A percentile compares a stretch with the other conserved stretches of the same genome.
Evolutionary conservation across 1,284 basidiomycete genomes (phyloP).

Genomic region (Sporisorium iseilematis-ciliati): DNA sequence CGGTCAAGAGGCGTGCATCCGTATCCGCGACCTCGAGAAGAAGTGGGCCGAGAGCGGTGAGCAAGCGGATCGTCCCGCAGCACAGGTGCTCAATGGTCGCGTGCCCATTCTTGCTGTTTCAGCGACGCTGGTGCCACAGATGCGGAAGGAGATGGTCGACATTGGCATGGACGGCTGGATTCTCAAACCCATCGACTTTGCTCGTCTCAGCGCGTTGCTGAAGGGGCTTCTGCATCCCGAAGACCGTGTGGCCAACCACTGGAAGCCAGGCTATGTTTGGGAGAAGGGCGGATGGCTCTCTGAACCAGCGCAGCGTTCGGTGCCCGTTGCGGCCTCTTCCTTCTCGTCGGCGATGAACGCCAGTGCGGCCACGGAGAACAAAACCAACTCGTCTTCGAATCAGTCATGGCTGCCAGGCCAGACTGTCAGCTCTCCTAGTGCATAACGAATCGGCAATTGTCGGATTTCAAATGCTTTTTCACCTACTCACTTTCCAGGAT

Average conservation of each 20-base stretch:
- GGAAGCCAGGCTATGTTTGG: conserved; percentile 59
- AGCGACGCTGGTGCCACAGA: conserved; percentile 79
- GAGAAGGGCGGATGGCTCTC: conserved; percentile 66
- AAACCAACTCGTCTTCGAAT: neutral
- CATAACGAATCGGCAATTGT: neutral
- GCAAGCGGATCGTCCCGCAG: conserved; percentile 53
- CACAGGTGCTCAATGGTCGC: conserved; percentile 76
- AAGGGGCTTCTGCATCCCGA: conserved; percentile 54
- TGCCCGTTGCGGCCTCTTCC: conserved; percentile 22
- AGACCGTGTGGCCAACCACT: conserved; percentile 52
- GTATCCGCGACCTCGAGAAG: conserved; percentile 72
- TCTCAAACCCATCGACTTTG: conserved; percentile 86
- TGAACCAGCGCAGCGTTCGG: conserved; percentile 47
- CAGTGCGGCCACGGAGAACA: neutral
- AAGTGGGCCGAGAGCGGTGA: conserved; percentile 25
- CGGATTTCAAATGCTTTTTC: too few relatives aligned
- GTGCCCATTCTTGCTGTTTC: conserved; percentile 88
- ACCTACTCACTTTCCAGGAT: neutral
- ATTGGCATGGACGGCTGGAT: conserved; percentile 86
- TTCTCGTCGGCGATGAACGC: conserved; percentile 12
- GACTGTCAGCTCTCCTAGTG: conserved; percentile 20
- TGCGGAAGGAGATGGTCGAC: conserved; percentile 75
- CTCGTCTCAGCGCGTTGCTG: conserved; percentile 53
- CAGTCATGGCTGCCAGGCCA: conserved; percentile 10
- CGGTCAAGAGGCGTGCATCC: conserved; percentile 79